Evolutionary conservation across 139 green algal genomes (phyloP), one percentile per base, ranked within the genome.

Genomic region (Nannochloris sp.): DNA sequence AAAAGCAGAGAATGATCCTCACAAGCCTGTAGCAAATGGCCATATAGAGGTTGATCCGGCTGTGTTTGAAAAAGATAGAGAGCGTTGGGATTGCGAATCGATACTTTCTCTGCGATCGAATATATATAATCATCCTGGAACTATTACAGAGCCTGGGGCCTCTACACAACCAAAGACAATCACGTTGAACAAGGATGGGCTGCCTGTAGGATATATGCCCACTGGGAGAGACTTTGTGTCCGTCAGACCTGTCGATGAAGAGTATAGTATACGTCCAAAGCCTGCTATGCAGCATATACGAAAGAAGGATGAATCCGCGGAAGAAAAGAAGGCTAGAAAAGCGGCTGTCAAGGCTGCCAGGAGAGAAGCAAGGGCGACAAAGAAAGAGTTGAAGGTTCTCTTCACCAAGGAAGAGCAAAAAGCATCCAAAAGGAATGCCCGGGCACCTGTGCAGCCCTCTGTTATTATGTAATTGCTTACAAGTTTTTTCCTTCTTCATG

Each of bases 21-120:
- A 53, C 46, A 53, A 40, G 33, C 33, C 33, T 40, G 58, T 66
- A 8, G n/a, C 26, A 29, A 50, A 60, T 57, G 2, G 6, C 14
- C 25, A 55, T 20, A 16, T n/a, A 40, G 26, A 20, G 17, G 60
- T 59, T 53, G 61, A 59, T 53, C 16, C 57, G 1, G 16, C 43
- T 17, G 29, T 46, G 5, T 23, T 45, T 30, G 14, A 45, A 45
- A 61, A 44, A 9, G 43, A 45, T 23, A 45, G 26, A 13, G 30
- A 67, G n/a, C 36, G 72, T 3, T 96, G 90, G 91, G 91, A 97
- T 77, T 94, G 85, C 67, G 91, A 97, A 71, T 86, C 72, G 9
- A 74, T 95, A 16, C 74, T 95, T 31, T 89, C 78, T 4, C 68
- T 90, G 49, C 69, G 78, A 2, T 88, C 79, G 31, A 96, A 90